Percentiles rank a stretch among this genome's conserved stretches.
phyloP scores from a whole-genome alignment of 2,329 filamentous ascomycete genomes.

The Colletotrichum navitas region DNA sequence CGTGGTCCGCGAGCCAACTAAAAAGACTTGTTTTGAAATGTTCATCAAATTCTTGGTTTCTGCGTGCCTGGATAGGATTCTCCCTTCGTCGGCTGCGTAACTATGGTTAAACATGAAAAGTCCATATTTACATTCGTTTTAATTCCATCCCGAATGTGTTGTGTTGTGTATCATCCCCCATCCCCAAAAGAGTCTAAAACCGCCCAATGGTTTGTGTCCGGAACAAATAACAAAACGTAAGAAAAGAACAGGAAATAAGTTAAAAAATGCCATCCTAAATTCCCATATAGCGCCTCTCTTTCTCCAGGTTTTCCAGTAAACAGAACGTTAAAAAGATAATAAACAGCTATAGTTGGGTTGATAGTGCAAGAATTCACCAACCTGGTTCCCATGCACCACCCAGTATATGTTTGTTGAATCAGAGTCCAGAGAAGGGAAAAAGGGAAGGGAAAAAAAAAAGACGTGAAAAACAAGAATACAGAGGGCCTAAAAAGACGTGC shows the following conservation, averaged over 20 bases:
- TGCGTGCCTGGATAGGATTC: neutral
- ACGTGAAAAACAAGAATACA: slow-evolving; percentile 4
- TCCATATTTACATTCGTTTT: slow-evolving; percentile 33
- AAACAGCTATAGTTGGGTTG: slow-evolving; percentile 8
- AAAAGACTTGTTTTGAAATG: neutral
- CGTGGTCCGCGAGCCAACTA: neutral
- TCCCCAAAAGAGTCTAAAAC: slow-evolving; percentile 33
- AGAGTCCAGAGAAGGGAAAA: neutral
- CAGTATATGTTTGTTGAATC: slow-evolving; percentile 11
- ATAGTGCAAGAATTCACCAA: slow-evolving; percentile 13
- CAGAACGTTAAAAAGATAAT: slow-evolving; percentile 3
- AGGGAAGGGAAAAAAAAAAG: neutral
- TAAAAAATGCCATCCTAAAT: slow-evolving; percentile 5
- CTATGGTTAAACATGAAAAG: slow-evolving; percentile 31
- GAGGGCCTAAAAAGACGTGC: slow-evolving; percentile 14
- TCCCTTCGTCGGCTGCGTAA: slow-evolving; percentile 11
- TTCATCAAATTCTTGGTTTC: slow-evolving; percentile 14
- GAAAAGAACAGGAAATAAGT: neutral
- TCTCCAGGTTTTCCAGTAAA: slow-evolving; percentile 25
- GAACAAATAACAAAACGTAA: neutral
- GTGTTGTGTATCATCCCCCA: slow-evolving; percentile 31
- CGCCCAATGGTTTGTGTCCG: slow-evolving; percentile 28
- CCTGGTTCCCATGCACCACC: slow-evolving; percentile 26
- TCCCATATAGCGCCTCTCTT: slow-evolving; percentile 36
- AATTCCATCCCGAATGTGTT: slow-evolving; percentile 33